Conservation (phyloP, 306 rosid genomes). For the Comarum palustre region DNA sequence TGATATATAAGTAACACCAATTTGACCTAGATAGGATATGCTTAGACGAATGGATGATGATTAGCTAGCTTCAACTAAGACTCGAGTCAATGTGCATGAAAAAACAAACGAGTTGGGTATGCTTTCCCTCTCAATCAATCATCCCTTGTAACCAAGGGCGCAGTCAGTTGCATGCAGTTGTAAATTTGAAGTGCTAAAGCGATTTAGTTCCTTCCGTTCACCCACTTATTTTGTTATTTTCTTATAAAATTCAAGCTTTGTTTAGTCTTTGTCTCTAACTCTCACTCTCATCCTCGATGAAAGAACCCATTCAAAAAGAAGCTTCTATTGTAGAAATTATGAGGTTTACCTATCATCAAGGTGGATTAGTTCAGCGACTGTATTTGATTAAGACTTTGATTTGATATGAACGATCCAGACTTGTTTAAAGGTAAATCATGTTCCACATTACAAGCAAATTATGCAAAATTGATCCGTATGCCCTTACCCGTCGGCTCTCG, state of each 20-base stretch:
- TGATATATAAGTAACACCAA: neutral
- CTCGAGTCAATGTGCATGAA: neutral
- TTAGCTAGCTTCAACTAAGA: neutral
- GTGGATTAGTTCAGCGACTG: neutral
- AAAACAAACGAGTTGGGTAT: neutral
- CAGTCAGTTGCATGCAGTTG: neutral
- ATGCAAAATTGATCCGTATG: no score
- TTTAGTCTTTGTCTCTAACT: neutral
- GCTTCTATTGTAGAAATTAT: neutral
- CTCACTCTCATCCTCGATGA: neutral
- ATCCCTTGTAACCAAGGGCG: neutral
- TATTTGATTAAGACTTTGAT: neutral
- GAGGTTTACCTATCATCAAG: neutral
- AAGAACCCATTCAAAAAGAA: neutral
- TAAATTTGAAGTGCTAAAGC: neutral
- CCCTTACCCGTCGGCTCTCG: no score
- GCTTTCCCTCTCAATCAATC: neutral
- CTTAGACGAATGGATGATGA: neutral
- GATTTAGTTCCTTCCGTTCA: neutral
- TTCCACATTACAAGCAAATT: neutral
- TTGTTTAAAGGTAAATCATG: neutral
- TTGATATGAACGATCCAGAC: neutral
- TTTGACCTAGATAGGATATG: neutral
- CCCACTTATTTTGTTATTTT: constrained; percentile 11
- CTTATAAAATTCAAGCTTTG: neutral